phyloP scores from a whole-genome alignment of 805 yeast species.

The Suhomyces tanzawaensis region DNA sequence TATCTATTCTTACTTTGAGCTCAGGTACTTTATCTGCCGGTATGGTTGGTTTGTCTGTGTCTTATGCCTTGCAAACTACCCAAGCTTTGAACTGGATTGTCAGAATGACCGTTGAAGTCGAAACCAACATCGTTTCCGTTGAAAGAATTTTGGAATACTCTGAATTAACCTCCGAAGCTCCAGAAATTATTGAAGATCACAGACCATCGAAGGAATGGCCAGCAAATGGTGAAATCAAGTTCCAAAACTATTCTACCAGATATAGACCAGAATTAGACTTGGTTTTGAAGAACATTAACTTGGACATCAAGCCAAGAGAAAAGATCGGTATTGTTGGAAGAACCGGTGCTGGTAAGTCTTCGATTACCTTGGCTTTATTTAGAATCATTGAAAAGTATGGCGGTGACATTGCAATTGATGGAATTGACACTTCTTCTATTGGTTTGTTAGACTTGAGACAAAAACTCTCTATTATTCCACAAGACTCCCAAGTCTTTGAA shows the following conservation, averaged over 20 bases:
- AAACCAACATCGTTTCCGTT: conserved; percentile 94
- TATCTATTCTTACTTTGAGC: conserved; percentile 68
- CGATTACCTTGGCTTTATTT: conserved; percentile 43
- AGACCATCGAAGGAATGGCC: conserved; percentile 57
- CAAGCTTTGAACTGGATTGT: conserved; percentile 97
- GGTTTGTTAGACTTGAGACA: conserved; percentile 45
- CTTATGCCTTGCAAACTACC: conserved; percentile 90
- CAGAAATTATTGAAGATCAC: conserved; percentile 56
- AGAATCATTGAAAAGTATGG: conserved; percentile 40
- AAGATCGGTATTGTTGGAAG: conserved; percentile 46
- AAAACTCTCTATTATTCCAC: conserved; percentile 43
- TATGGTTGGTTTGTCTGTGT: conserved; percentile 87
- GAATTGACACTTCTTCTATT: conserved; percentile 30
- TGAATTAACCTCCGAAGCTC: conserved; percentile 79
- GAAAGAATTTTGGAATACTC: conserved; percentile 92
- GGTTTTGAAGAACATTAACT: conserved; percentile 39
- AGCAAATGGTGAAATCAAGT: conserved; percentile 33
- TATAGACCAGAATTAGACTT: conserved; percentile 46
- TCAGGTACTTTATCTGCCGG: conserved; percentile 81
- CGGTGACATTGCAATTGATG: conserved; percentile 38
- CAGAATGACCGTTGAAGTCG: conserved; percentile 98
- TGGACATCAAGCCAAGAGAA: conserved; percentile 36
- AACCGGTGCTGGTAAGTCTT: conserved; percentile 48
- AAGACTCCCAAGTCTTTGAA: conserved; percentile 46
- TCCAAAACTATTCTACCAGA: conserved; percentile 38